Evolutionary conservation across 1,139 yeast species (phyloP).

Genomic region (Diutina pseudorugosa): DNA sequence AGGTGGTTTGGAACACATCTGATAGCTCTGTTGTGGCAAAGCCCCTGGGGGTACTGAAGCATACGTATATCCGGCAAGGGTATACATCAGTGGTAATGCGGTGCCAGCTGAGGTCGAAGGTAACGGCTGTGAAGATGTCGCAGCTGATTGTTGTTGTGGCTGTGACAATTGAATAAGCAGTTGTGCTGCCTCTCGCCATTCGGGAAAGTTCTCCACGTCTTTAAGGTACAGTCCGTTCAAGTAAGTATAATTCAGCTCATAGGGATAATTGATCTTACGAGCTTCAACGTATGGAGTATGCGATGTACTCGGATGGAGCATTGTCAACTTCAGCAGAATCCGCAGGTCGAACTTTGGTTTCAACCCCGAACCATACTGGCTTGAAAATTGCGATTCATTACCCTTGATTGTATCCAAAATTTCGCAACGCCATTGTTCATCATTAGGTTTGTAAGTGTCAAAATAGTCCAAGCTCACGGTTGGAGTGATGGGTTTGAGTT

Average conservation of each 20-base stretch:
- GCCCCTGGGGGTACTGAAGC: neutral
- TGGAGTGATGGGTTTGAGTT: conserved; percentile 20
- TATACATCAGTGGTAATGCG: neutral
- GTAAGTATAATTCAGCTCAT: conserved; percentile 43
- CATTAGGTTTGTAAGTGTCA: conserved; percentile 37
- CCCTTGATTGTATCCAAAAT: conserved; percentile 26
- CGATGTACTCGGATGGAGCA: neutral
- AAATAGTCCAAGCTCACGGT: conserved; percentile 35
- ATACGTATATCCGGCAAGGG: neutral
- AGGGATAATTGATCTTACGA: conserved; percentile 39
- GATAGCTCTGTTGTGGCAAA: neutral
- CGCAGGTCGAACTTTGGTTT: conserved; percentile 32
- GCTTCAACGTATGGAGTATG: conserved; percentile 9
- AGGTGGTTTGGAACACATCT: neutral
- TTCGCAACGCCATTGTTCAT: conserved; percentile 36
- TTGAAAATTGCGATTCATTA: conserved; percentile 15
- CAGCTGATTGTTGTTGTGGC: conserved; percentile 8
- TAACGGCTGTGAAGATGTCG: neutral
- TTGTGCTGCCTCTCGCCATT: conserved; percentile 35
- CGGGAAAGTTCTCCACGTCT: conserved; percentile 36
- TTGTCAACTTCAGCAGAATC: conserved; percentile 21
- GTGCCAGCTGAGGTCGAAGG: neutral
- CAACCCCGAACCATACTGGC: conserved; percentile 11
- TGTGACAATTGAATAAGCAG: conserved; percentile 28
- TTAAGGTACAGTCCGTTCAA: conserved; percentile 31